Evolutionary conservation across 306 rosid species (phyloP).

Genomic region (Vigna nakashimae): DNA sequence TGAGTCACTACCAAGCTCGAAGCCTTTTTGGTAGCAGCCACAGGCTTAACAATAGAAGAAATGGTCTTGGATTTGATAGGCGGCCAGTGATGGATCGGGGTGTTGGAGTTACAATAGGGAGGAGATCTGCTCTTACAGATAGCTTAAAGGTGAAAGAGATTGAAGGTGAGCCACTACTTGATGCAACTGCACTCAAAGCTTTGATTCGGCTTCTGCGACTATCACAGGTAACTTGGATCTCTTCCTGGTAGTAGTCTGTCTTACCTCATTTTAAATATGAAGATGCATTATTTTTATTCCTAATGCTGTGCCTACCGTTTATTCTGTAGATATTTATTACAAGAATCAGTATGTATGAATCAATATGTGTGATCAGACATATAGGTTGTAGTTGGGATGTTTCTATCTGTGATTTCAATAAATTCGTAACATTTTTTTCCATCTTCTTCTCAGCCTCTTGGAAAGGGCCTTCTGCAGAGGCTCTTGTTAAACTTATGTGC

Average conservation of each 20-base stretch:
- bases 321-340: background rate
- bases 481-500: slow-evolving; percentile 92
- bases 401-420: slow-evolving; percentile 35
- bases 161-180: slow-evolving; percentile 91
- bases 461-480: slow-evolving; percentile 96
- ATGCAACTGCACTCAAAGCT: slow-evolving; percentile 86
- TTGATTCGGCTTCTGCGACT: slow-evolving; percentile 88
- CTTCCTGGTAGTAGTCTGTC: slow-evolving; percentile 38
- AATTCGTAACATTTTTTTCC: slow-evolving; percentile 33
- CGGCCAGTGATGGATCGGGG: slow-evolving; percentile 92
- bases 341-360: slow-evolving; percentile 15
- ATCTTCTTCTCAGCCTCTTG: slow-evolving; percentile 82
- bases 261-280: slow-evolving; percentile 27
- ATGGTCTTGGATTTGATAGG: slow-evolving; percentile 91
- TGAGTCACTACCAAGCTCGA: slow-evolving; percentile 98
- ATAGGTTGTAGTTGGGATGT: slow-evolving; percentile 21
- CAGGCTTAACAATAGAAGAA: slow-evolving; percentile 83
- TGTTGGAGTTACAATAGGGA: slow-evolving; percentile 89
- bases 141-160: slow-evolving; percentile 80
- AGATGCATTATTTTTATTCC: background rate
- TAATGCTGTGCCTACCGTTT: slow-evolving; percentile 16
- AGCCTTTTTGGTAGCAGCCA: slow-evolving; percentile 84
- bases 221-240: slow-evolving; percentile 77
- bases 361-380: slow-evolving; percentile 19
- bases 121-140: slow-evolving; percentile 79